phyloP scores from a whole-genome alignment of 208 protist genomes.

The Wallacemonas sp. region DNA sequence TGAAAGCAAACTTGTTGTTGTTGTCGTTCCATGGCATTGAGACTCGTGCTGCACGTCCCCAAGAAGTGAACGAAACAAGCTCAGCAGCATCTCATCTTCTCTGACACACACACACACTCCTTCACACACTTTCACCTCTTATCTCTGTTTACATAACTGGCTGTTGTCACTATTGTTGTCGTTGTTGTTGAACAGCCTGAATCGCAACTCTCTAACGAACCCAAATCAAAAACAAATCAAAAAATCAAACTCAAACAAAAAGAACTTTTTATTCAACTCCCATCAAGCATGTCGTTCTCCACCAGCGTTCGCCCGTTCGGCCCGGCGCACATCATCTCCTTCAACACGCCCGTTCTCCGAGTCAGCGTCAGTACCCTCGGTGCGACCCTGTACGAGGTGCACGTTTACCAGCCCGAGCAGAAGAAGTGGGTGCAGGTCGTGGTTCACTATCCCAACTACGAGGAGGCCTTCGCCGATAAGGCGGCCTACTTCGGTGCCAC shows the following conservation, averaged over 20 bases:
- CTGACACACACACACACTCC: no score
- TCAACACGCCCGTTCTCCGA: constrained; percentile 38
- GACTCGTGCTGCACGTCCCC: no score
- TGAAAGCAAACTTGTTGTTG: no score
- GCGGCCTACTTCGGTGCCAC: constrained; percentile 61
- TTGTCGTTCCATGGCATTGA: no score
- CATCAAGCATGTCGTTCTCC: constrained; percentile 23
- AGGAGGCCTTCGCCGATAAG: constrained; percentile 45
- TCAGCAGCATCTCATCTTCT: no score
- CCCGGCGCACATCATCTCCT: constrained; percentile 38
- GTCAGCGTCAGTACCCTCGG: constrained; percentile 55
- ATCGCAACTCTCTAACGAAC: not conserved
- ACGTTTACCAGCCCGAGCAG: constrained; percentile 27
- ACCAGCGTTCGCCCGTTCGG: constrained; percentile 37
- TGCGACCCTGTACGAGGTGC: constrained; percentile 46
- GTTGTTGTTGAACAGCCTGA: not conserved
- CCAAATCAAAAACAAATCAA: not conserved
- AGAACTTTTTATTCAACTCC: constrained; percentile 3
- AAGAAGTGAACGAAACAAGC: no score
- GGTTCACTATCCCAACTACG: constrained; percentile 46
- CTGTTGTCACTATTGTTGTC: no score
- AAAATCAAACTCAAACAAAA: constrained; percentile 24
- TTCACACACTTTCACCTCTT: no score
- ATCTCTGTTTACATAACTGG: no score
- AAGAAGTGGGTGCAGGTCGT: constrained; percentile 65